A percentile compares a stretch with the other conserved stretches of the same genome.
Evolutionary conservation across 2,329 filamentous ascomycete genomes (phyloP).

Genomic region (Ramularia endophylla): DNA sequence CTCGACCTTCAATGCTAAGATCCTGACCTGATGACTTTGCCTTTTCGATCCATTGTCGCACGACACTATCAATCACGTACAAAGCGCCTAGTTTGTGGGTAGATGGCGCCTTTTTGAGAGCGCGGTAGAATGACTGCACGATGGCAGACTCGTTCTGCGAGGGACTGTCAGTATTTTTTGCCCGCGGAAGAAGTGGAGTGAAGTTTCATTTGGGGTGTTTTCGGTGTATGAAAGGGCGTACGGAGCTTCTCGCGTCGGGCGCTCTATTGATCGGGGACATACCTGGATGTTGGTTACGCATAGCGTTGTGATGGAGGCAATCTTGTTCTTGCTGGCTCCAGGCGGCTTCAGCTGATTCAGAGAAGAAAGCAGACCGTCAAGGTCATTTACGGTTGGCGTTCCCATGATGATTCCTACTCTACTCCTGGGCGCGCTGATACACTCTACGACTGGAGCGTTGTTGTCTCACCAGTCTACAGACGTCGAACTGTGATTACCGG

Average conservation of each 20-base stretch:
- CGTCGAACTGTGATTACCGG: slow-evolving; percentile 20
- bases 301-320: slow-evolving; percentile 76
- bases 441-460: slow-evolving; percentile 15
- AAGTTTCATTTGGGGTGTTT: no score
- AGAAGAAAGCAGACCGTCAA: slow-evolving; percentile 84
- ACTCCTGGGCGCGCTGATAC: slow-evolving; percentile 8
- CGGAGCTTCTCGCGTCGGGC: not conserved
- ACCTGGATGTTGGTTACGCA: slow-evolving; percentile 90
- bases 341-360: slow-evolving; percentile 89
- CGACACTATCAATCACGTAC: slow-evolving; percentile 99
- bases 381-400: slow-evolving; percentile 72
- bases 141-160: slow-evolving; percentile 87
- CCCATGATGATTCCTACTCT: slow-evolving; percentile 32
- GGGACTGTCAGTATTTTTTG: slow-evolving; percentile 9
- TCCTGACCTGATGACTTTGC: slow-evolving; percentile 77
- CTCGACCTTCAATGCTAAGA: slow-evolving; percentile 60
- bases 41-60: slow-evolving; percentile 96
- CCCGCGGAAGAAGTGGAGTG: no score
- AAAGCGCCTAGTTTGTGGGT: slow-evolving; percentile 98
- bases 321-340: slow-evolving; percentile 89
- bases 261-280: slow-evolving; percentile 30
- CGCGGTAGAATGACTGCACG: slow-evolving; percentile 93
- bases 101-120: slow-evolving; percentile 89
- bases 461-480: slow-evolving; percentile 16
- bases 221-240: not conserved